These are phyloP conservation scores for Pontederia paniculata DNA, from an alignment of 176 grass and related monocot genomes.

Conservation along the genomic window DNA sequence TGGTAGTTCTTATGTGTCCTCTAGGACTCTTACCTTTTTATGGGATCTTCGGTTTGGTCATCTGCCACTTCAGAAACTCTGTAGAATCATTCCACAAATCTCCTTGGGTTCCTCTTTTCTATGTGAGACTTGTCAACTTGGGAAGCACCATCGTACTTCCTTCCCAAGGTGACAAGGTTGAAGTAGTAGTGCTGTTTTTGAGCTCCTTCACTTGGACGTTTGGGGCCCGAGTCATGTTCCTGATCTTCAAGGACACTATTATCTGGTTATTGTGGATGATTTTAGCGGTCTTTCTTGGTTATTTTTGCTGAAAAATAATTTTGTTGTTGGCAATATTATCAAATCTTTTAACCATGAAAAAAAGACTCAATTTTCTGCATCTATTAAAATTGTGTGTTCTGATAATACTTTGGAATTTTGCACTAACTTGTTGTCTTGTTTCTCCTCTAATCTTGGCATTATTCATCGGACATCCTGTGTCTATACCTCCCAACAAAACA, in stretches of 20 bases:
- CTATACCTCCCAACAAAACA: not conserved
- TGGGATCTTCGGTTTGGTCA: not conserved
- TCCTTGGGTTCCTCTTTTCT: not conserved
- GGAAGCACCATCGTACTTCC: not conserved
- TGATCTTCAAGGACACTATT: not conserved
- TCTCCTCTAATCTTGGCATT: not conserved
- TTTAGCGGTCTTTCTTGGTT: not conserved
- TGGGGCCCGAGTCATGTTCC: not conserved
- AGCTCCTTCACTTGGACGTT: not conserved
- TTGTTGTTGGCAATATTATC: not conserved
- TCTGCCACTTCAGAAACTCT: not conserved
- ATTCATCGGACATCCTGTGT: not conserved
- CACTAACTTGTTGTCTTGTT: not conserved
- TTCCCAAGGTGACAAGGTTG: not conserved
- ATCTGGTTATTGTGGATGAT: not conserved
- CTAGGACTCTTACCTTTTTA: not conserved
- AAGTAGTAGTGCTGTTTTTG: not conserved
- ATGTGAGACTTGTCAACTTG: not conserved
- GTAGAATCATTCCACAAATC: not conserved
- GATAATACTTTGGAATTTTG: not conserved
- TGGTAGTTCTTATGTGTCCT: not conserved
- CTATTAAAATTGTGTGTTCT: no score
- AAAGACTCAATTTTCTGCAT: not conserved
- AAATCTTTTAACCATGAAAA: not conserved
- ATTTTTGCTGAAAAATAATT: not conserved